Conservation (phyloP, 2,329 filamentous ascomycete genomes). For the Exophiala xenobiotica region DNA sequence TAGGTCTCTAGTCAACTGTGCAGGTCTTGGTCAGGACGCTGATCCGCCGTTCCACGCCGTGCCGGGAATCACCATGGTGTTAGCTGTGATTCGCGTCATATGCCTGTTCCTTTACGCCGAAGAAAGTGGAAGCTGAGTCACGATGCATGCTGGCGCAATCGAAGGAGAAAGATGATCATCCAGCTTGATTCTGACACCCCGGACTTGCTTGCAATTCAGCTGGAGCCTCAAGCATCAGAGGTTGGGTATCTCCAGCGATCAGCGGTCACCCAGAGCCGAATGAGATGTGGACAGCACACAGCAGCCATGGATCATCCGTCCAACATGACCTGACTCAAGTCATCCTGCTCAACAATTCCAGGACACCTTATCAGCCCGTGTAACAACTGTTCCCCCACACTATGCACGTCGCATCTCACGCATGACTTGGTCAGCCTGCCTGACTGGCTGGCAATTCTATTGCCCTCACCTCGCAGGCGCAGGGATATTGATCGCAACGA, state of each 20-base stretch:
- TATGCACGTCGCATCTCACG: slow-evolving; percentile 16
- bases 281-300: neutral
- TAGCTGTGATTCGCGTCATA: too few relatives aligned
- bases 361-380: slow-evolving; percentile 16
- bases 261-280: neutral
- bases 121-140: neutral
- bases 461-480: neutral
- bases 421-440: slow-evolving; percentile 1
- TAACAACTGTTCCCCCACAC: slow-evolving; percentile 22
- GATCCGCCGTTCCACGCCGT: too few relatives aligned
- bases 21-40: too few relatives aligned
- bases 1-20: too few relatives aligned
- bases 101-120: neutral
- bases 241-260: neutral
- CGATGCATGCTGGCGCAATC: neutral
- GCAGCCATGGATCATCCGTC: neutral
- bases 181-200: neutral
- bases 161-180: too few relatives aligned
- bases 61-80: too few relatives aligned
- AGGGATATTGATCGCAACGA: neutral
- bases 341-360: neutral
- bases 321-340: slow-evolving; percentile 3
- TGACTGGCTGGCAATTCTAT: neutral
- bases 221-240: neutral
- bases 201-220: neutral